phyloP scores from a whole-genome alignment of 2,329 filamentous ascomycete genomes.

The Xylaria arbuscula region DNA sequence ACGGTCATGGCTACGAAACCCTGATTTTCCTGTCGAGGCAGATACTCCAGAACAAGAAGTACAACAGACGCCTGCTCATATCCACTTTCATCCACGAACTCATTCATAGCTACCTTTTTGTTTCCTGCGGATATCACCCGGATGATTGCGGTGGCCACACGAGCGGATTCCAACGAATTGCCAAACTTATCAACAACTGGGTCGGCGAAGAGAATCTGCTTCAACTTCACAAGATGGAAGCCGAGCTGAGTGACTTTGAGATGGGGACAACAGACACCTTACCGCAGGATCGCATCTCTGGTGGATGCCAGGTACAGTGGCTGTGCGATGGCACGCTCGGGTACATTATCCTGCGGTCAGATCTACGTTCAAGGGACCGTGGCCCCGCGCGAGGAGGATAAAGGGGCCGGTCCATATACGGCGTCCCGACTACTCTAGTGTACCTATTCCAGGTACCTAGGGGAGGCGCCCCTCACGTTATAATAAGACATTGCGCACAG shows the following conservation, averaged over 20 bases:
- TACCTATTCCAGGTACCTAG: conserved; percentile 5
- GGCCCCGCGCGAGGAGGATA: conserved; percentile 44
- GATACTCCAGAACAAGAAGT: conserved; percentile 66
- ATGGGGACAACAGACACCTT: conserved; percentile 25
- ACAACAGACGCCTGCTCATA: conserved; percentile 70
- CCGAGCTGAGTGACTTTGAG: conserved; percentile 67
- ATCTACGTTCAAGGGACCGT: conserved; percentile 44
- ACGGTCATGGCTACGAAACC: conserved; percentile 67
- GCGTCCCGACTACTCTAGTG: conserved; percentile 17
- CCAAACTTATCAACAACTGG: conserved; percentile 70
- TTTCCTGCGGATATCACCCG: conserved; percentile 69
- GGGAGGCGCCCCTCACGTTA: conserved; percentile 26
- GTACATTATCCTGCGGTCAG: conserved; percentile 42
- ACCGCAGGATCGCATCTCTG: conserved; percentile 39
- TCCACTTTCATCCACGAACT: conserved; percentile 74
- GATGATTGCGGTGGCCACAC: conserved; percentile 69
- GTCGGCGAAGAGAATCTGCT: conserved; percentile 63
- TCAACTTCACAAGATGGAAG: conserved; percentile 69
- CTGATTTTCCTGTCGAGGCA: conserved; percentile 70
- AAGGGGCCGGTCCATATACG: conserved; percentile 5
- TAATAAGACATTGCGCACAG: conserved; percentile 18
- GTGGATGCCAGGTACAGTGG: conserved; percentile 44
- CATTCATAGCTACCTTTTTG: conserved; percentile 74
- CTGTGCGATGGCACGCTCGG: conserved; percentile 43
- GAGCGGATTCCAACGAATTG: conserved; percentile 68